Conservation (phyloP, 164 flowering plant genomes). For the Warburgia ugandensis region DNA sequence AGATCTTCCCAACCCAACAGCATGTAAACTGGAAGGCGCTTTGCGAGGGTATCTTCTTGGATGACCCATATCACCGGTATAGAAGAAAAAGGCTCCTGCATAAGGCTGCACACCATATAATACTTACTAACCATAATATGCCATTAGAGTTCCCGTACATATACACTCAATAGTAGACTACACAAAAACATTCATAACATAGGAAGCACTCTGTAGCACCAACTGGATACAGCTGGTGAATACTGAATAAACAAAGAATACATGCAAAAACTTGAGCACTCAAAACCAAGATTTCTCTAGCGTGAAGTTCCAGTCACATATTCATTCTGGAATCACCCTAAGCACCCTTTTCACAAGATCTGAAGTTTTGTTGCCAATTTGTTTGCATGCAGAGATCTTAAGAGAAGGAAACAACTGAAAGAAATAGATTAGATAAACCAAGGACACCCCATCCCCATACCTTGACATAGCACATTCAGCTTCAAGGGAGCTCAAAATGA, state of each 20-base stretch:
- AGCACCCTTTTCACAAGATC: too few species aligned
- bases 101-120: slow-evolving; percentile 89
- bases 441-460: slow-evolving; percentile 40
- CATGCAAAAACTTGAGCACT: too few species aligned
- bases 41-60: slow-evolving; percentile 77
- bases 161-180: not conserved
- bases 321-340: too few species aligned
- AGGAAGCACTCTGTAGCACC: not conserved
- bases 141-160: not conserved
- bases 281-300: too few species aligned
- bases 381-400: not conserved
- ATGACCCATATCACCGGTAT: slow-evolving; percentile 89
- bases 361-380: too few species aligned
- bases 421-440: not conserved
- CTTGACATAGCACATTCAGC: slow-evolving; percentile 63
- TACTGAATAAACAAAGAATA: too few species aligned
- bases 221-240: too few species aligned
- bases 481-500: slow-evolving; percentile 71
- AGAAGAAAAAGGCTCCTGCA: slow-evolving; percentile 98
- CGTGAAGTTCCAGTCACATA: too few species aligned
- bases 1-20: slow-evolving; percentile 60
- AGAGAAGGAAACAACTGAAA: not conserved
- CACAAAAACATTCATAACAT: not conserved
- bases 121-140: slow-evolving; percentile 35
- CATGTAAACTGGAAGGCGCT: slow-evolving; percentile 56